Evolutionary conservation across 768 basidiomycete genomes (phyloP).

Genomic region (Calocybe gangraenosa): DNA sequence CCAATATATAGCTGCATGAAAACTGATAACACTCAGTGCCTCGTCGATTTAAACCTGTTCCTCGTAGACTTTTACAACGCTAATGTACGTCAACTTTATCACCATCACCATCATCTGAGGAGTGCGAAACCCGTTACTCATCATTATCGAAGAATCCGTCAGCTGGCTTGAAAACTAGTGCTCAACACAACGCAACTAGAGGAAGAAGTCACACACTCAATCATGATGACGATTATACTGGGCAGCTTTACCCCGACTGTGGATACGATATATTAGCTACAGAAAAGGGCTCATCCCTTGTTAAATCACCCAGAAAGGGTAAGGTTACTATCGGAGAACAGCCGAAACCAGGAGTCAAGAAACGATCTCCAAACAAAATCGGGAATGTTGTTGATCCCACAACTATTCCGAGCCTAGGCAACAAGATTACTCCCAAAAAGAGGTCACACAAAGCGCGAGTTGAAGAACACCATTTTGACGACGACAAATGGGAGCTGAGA

Average conservation of each 20-base stretch:
- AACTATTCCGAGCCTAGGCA: not conserved
- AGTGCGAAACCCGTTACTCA: no score
- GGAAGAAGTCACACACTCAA: no score
- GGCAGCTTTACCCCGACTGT: conserved; percentile 22
- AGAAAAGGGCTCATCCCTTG: not conserved
- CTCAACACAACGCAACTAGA: no score
- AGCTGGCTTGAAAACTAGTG: no score
- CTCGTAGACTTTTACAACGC: no score
- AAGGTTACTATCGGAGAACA: not conserved
- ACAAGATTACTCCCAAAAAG: conserved; percentile 10
- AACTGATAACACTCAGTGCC: conserved; percentile 32
- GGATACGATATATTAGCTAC: not conserved
- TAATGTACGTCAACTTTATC: no score
- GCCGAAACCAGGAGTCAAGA: not conserved
- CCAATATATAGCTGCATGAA: not conserved
- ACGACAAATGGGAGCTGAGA: conserved; percentile 37
- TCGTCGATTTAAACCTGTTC: not conserved
- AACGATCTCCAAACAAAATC: not conserved
- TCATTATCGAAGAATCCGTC: no score
- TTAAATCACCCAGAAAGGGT: not conserved
- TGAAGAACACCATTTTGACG: conserved; percentile 20
- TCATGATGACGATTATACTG: no score
- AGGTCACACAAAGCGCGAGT: conserved; percentile 15
- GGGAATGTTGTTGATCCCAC: not conserved
- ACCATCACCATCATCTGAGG: no score